Evolutionary conservation across 2,329 filamentous ascomycete species (phyloP), one percentile per base, ranked within the genome.

Genomic region (Fusarium azukiicola): DNA sequence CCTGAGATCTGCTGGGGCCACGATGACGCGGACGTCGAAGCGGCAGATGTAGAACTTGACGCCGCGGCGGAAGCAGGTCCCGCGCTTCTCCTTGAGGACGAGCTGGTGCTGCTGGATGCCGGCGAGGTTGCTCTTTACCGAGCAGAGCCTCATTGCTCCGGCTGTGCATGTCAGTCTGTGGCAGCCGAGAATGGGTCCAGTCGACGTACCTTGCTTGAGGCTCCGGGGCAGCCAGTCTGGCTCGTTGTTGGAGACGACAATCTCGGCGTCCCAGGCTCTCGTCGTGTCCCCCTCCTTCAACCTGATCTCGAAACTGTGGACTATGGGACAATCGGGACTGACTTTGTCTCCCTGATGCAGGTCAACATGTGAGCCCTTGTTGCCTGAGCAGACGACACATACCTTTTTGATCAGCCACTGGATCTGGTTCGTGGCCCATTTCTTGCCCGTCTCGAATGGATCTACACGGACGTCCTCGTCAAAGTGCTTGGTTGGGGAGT

Each of bases 1-100:
- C 19, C 83, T 81, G 61, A 94, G 84, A 74, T 94, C 92, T 2
- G 92, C 89, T 3, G 91, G 89, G 2, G 91, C 91, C 5, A 91
- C 90, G 66, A 93, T 86, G 5, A 92, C 91, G 76, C 92, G 89
- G 0, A 94, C 88, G 72, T 92, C 90, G 58, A 89, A 90, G 10
- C 83, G 84, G 63, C 87, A 88, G 14, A 88, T 79, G 69, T 87
- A 89, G 73, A 85, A 89, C 74, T 84, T 87, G 74, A 85, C 82
- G 10, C 87, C 85, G 17, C 82, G 82, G 12, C 80, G 79, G 67
- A 88, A 86, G 44, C 86, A 84, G 3, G 81, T 84, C 4, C 84
- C 83, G 21, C 85, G 78, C 72, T 88, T 87, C 61, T 87, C 80
- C 73, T 87, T 88, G 47, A 83, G 77, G 8, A 86, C 80, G 32